Percentiles rank a stretch among this genome's conserved stretches.
Conservation (phyloP, 768 basidiomycete genomes). For the Fistulinella prunicolor region DNA sequence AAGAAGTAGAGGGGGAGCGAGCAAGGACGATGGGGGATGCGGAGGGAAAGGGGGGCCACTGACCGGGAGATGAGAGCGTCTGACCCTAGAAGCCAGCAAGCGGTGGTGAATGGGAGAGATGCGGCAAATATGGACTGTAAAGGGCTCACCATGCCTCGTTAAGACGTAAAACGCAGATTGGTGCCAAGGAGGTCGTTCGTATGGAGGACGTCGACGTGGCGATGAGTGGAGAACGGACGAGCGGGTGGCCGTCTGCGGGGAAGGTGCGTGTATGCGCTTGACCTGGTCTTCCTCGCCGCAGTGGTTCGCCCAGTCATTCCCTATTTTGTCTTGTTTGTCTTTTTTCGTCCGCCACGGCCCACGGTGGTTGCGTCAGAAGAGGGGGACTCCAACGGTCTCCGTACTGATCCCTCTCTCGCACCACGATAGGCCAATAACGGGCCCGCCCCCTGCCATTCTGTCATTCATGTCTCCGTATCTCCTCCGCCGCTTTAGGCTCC, state of each 20-base stretch:
- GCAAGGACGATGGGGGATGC: background rate
- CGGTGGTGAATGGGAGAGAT: slow-evolving; percentile 7
- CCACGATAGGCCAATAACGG: no score
- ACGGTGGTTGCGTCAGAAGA: no score
- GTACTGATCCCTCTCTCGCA: slow-evolving; percentile 3
- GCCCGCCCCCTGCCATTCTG: no score
- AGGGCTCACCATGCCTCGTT: slow-evolving; percentile 27
- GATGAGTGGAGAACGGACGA: background rate
- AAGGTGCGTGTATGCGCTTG: slow-evolving; percentile 16
- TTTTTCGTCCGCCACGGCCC: slow-evolving; percentile 6
- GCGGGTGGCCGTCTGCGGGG: background rate
- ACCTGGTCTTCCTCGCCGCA: slow-evolving; percentile 8
- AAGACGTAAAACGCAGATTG: slow-evolving; percentile 26
- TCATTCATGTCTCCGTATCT: slow-evolving; percentile 4
- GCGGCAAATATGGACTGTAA: slow-evolving; percentile 1
- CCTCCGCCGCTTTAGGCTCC: slow-evolving; percentile 4
- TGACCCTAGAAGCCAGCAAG: slow-evolving; percentile 56
- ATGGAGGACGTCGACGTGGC: slow-evolving; percentile 2
- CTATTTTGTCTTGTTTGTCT: slow-evolving; percentile 36
- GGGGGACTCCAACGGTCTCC: no score
- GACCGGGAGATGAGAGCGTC: slow-evolving; percentile 80
- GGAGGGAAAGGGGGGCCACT: slow-evolving; percentile 24
- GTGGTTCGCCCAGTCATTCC: slow-evolving; percentile 6
- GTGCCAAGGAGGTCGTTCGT: background rate
- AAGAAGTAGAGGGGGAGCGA: background rate